Percentiles rank a stretch among this genome's conserved stretches.
These are phyloP conservation scores for Macrophomina tecta DNA, from an alignment of 2,329 filamentous ascomycete species.

Conservation along the genomic window DNA sequence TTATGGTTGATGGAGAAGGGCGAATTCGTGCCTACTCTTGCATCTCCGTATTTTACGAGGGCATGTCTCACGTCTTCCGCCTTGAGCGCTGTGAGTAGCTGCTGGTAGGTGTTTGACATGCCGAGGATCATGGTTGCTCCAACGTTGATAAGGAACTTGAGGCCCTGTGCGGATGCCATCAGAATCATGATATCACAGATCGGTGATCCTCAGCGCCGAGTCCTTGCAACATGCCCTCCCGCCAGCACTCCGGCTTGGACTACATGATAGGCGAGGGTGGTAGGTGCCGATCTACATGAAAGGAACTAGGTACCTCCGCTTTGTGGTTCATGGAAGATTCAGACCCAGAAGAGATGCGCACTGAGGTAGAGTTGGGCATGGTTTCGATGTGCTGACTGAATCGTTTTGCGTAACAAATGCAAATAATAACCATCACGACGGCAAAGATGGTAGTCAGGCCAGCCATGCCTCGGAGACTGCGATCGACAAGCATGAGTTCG, in stretches of 20 bases:
- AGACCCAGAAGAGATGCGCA: constrained; percentile 5
- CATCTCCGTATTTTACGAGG: constrained; percentile 39
- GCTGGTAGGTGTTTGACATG: constrained; percentile 43
- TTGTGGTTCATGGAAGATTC: constrained; percentile 4
- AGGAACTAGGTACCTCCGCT: constrained; percentile 6
- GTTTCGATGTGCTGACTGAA: neutral
- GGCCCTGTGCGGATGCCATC: neutral
- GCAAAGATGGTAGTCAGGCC: constrained; percentile 32
- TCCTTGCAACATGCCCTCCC: too few relatives aligned
- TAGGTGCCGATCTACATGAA: neutral
- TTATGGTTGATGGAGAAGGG: constrained; percentile 42
- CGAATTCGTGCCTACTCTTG: constrained; percentile 41
- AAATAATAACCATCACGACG: constrained; percentile 31
- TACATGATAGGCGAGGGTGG: too few relatives aligned
- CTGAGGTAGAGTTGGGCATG: constrained; percentile 6
- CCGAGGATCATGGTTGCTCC: constrained; percentile 41
- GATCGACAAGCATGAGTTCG: constrained; percentile 40
- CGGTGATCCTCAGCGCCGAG: too few relatives aligned
- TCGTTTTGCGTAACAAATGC: neutral
- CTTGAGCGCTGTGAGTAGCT: constrained; percentile 38
- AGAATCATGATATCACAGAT: too few relatives aligned
- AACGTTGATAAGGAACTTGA: constrained; percentile 37
- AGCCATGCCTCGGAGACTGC: constrained; percentile 38
- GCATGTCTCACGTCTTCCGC: constrained; percentile 36
- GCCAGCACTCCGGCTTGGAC: too few relatives aligned